Evolutionary conservation across 805 yeast genomes (phyloP).

Genomic region (Lachancea nothofagi): DNA sequence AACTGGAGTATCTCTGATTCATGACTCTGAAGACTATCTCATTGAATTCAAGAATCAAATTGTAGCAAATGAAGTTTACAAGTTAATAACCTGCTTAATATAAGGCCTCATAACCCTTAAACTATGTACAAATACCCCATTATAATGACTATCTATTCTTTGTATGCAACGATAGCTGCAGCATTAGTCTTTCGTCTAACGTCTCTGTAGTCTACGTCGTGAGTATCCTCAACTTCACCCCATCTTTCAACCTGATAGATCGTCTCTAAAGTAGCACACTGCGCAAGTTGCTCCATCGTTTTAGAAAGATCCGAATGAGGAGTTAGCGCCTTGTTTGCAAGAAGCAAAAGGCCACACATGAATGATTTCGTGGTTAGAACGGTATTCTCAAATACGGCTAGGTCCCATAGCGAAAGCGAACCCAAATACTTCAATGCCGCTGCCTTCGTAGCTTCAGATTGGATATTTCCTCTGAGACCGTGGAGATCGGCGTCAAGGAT

Average conservation of each 20-base stretch:
- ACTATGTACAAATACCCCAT: constrained; percentile 4
- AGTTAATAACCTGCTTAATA: constrained; percentile 13
- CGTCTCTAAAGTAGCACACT: constrained; percentile 74
- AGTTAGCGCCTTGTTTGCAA: constrained; percentile 40
- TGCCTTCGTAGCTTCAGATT: constrained; percentile 50
- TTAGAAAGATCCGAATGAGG: constrained; percentile 29
- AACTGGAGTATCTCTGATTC: constrained; percentile 23
- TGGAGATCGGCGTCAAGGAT: constrained; percentile 74
- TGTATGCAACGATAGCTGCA: constrained; percentile 56
- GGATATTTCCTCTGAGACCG: constrained; percentile 78
- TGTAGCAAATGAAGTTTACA: constrained; percentile 24
- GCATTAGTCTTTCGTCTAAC: constrained; percentile 75
- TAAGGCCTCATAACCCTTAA: neutral
- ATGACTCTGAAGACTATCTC: constrained; percentile 15
- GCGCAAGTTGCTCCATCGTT: constrained; percentile 64
- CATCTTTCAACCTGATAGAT: constrained; percentile 81
- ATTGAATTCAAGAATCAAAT: constrained; percentile 26
- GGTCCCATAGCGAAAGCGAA: constrained; percentile 61
- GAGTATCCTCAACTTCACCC: constrained; percentile 99
- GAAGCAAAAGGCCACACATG: constrained; percentile 66
- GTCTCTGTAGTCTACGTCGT: constrained; percentile 93
- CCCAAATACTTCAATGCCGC: constrained; percentile 64
- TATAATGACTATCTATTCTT: constrained; percentile 5
- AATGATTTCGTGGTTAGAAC: constrained; percentile 81
- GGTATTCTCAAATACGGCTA: constrained; percentile 88